These are phyloP conservation scores for Malus sieversii DNA, from an alignment of 306 rosid species.

Conservation along the genomic window DNA sequence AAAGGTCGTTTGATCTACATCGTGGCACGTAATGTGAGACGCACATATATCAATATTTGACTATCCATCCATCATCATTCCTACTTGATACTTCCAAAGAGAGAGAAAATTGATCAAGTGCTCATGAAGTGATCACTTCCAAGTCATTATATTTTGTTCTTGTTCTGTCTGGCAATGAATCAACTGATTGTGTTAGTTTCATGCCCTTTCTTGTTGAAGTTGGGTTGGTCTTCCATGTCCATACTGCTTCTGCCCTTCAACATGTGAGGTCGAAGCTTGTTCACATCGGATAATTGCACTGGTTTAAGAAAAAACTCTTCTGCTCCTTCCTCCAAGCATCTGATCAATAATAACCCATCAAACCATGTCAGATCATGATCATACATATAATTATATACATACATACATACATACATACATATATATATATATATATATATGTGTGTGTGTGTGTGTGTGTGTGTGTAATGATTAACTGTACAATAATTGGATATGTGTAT, in stretches of 20 bases:
- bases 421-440: too few relatives aligned
- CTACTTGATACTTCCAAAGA: neutral
- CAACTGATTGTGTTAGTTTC: constrained; percentile 22
- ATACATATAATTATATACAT: neutral
- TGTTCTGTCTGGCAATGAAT: constrained; percentile 19
- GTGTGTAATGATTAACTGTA: too few relatives aligned
- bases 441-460: too few relatives aligned
- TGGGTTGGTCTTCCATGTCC: constrained; percentile 30
- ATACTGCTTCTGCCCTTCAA: constrained; percentile 28
- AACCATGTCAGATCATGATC: neutral
- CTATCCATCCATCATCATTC: neutral
- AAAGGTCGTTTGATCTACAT: too few relatives aligned
- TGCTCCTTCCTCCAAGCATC: constrained; percentile 92
- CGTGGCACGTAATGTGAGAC: too few relatives aligned
- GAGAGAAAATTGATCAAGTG: neutral
- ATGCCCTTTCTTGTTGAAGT: constrained; percentile 20
- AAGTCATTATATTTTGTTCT: constrained; percentile 28
- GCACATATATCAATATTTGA: neutral
- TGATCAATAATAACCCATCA: constrained; percentile 10
- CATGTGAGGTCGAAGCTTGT: constrained; percentile 69
- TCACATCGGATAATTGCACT: constrained; percentile 67
- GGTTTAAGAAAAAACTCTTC: constrained; percentile 77
- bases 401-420: too few relatives aligned
- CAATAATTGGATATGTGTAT: neutral
- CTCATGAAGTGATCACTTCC: constrained; percentile 7